Conservation (phyloP, 345 rosid genomes). For the Streptanthus diversifolius region DNA sequence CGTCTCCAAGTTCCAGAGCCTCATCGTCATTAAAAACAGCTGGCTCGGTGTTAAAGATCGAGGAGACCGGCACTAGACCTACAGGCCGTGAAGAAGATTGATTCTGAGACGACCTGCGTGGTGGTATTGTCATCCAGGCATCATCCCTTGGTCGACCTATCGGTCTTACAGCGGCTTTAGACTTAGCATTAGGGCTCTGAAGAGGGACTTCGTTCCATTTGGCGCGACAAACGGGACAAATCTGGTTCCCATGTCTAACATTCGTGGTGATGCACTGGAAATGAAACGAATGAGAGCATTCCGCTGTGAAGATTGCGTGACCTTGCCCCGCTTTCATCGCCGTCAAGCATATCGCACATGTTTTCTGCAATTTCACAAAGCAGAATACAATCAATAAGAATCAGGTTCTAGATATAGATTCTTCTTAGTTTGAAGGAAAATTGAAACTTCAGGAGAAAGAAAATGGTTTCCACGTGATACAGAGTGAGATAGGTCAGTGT, state of each 20-base stretch:
- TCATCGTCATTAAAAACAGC: slow-evolving; percentile 77
- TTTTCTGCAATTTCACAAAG: slow-evolving; percentile 52
- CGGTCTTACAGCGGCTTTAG: slow-evolving; percentile 37
- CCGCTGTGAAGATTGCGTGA: slow-evolving; percentile 94
- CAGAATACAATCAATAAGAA: neutral
- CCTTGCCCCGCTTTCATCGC: slow-evolving; percentile 78
- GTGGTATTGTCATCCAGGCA: slow-evolving; percentile 57
- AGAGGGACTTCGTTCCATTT: slow-evolving; percentile 92
- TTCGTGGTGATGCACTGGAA: slow-evolving; percentile 92
- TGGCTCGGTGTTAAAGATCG: slow-evolving; percentile 60
- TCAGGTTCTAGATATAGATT: neutral
- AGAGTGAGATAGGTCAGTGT: slow-evolving; percentile 29
- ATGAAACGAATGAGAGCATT: slow-evolving; percentile 96
- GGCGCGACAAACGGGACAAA: slow-evolving; percentile 90
- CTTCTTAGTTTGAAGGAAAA: neutral
- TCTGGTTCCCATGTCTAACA: slow-evolving; percentile 86
- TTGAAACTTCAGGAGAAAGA: neutral
- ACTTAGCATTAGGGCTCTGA: slow-evolving; percentile 40
- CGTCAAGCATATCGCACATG: slow-evolving; percentile 84
- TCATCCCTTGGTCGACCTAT: slow-evolving; percentile 51
- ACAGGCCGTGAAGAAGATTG: slow-evolving; percentile 39
- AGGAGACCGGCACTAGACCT: slow-evolving; percentile 44
- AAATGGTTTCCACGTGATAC: slow-evolving; percentile 3
- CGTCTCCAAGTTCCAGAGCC: slow-evolving; percentile 46
- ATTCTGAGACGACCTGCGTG: slow-evolving; percentile 44